Evolutionary conservation across 176 grass and related monocot genomes (phyloP).

Genomic region (Luzula sylvatica): DNA sequence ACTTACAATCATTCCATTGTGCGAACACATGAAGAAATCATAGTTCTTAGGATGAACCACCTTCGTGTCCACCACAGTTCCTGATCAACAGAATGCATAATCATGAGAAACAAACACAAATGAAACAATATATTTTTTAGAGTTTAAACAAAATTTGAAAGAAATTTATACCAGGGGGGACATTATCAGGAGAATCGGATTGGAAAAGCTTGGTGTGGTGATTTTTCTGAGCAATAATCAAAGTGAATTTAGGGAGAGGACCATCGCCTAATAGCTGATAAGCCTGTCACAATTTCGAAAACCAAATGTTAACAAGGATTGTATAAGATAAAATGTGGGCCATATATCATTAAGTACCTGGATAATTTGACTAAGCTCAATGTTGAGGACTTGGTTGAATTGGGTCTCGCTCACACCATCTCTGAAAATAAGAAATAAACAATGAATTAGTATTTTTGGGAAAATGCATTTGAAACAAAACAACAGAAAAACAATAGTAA

Average conservation of each 20-base stretch:
- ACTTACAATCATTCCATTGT: slow-evolving; percentile 39
- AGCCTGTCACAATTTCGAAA: slow-evolving; percentile 22
- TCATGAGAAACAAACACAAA: neutral
- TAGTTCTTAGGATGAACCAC: slow-evolving; percentile 53
- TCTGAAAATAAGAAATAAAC: slow-evolving; percentile 18
- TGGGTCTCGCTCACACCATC: slow-evolving; percentile 52
- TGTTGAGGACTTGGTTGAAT: slow-evolving; percentile 46
- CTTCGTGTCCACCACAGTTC: slow-evolving; percentile 43
- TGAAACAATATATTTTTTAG: neutral
- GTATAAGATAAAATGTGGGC: neutral
- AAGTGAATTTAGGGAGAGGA: slow-evolving; percentile 42
- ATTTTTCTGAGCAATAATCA: slow-evolving; percentile 59
- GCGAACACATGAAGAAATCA: slow-evolving; percentile 72
- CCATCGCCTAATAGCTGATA: slow-evolving; percentile 26
- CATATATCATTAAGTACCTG: slow-evolving; percentile 29
- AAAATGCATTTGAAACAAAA: slow-evolving; percentile 1
- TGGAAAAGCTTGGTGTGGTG: slow-evolving; percentile 57
- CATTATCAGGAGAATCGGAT: slow-evolving; percentile 20
- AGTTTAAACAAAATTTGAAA: neutral
- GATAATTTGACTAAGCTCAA: slow-evolving; percentile 42
- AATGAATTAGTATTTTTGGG: too few relatives aligned
- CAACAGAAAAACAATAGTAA: neutral
- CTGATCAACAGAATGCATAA: slow-evolving; percentile 15
- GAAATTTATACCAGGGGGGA: slow-evolving; percentile 31
- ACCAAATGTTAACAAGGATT: neutral